Conservation (phyloP, 352 stramenopile species). For the Phytophthora tubulina region DNA sequence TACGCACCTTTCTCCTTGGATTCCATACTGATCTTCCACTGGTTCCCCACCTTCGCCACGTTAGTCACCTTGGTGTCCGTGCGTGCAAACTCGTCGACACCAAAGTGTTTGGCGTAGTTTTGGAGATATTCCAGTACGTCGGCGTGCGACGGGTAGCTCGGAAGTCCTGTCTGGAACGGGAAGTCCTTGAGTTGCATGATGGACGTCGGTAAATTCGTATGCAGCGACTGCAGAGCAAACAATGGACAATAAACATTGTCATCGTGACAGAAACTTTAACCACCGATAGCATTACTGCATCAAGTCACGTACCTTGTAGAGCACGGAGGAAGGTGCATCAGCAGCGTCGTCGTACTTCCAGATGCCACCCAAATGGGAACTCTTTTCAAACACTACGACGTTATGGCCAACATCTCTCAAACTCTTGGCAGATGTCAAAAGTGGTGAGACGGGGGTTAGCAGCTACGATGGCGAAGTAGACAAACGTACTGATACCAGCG, state of each 20-base stretch:
- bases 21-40: slow-evolving; percentile 51
- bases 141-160: slow-evolving; percentile 65
- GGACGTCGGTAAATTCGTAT: slow-evolving; percentile 75
- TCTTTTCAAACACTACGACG: slow-evolving; percentile 76
- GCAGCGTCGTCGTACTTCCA: slow-evolving; percentile 72
- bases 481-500: slow-evolving; percentile 69
- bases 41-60: slow-evolving; percentile 43
- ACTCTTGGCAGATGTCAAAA: slow-evolving; percentile 46
- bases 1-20: slow-evolving; percentile 49
- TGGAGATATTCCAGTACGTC: slow-evolving; percentile 71
- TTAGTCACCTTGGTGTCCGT: slow-evolving; percentile 56
- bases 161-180: slow-evolving; percentile 49
- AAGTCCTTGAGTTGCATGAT: slow-evolving; percentile 81
- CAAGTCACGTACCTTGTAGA: slow-evolving; percentile 61
- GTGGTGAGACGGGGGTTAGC: slow-evolving; percentile 16
- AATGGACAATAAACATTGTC: not conserved
- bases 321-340: slow-evolving; percentile 53
- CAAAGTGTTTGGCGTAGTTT: slow-evolving; percentile 60
- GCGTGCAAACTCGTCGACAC: slow-evolving; percentile 53
- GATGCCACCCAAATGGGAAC: slow-evolving; percentile 61
- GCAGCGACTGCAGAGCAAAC: slow-evolving; percentile 57
- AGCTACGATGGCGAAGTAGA: not conserved
- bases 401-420: slow-evolving; percentile 64
- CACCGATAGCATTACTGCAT: not conserved
- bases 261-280: not conserved